A percentile compares a stretch with the other conserved stretches of the same genome.
phyloP scores from a whole-genome alignment of 192 early-diverging fungal species.

The Backusella luteola region DNA sequence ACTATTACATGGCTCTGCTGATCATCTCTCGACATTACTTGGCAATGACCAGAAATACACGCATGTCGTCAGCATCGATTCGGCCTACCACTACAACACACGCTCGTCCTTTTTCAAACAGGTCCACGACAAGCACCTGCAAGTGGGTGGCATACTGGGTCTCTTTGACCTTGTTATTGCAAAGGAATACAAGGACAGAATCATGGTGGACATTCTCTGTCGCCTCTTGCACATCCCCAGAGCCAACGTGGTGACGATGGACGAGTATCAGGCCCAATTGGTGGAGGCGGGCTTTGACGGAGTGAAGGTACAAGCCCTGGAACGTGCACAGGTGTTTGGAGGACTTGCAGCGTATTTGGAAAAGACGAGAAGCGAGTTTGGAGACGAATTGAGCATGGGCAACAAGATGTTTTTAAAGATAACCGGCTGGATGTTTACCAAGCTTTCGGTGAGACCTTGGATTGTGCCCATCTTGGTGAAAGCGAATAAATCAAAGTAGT shows the following conservation, averaged over 20 bases:
- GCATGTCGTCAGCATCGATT: constrained; percentile 46
- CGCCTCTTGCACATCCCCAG: constrained; percentile 34
- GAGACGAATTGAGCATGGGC: not conserved
- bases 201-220: constrained; percentile 27
- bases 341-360: constrained; percentile 36
- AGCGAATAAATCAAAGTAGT: constrained; percentile 9
- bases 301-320: constrained; percentile 37
- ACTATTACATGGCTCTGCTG: constrained; percentile 26
- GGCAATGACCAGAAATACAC: not conserved
- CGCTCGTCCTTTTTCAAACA: constrained; percentile 38
- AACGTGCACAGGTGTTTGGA: constrained; percentile 39
- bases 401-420: not conserved
- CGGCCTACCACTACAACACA: constrained; percentile 50
- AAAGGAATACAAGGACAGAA: not conserved
- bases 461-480: constrained; percentile 23
- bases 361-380: not conserved
- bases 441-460: constrained; percentile 6
- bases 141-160: constrained; percentile 22
- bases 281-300: constrained; percentile 38
- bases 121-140: constrained; percentile 13
- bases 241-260: constrained; percentile 38
- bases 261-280: constrained; percentile 37
- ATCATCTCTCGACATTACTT: not conserved
- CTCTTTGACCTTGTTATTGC: constrained; percentile 41
- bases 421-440: constrained; percentile 6